Base-by-base conservation (phyloP, 2,329 filamentous ascomycete species). In the Botrytis medusae region DNA sequence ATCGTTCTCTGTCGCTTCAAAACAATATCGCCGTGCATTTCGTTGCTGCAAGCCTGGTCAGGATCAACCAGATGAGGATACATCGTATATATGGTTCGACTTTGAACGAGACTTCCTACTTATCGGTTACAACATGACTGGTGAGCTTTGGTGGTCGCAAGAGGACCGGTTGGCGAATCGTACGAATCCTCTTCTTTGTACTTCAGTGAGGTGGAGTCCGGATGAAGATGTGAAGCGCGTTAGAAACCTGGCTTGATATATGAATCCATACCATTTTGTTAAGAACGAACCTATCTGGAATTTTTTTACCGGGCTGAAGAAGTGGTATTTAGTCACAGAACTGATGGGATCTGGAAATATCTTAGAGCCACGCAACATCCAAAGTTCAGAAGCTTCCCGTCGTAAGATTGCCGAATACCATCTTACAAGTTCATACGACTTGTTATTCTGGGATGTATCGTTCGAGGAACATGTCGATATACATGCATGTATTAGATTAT, bases 401-500 rank as follows among this genome's bases (percentile, higher is more conserved):
- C 29, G 32, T 6, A 60, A 32, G 54, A 10, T 32, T 5, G 7
- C n/a, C 9, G 16, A 32, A 5, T 22, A 32, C 4, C 1, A 10
- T 32, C 32, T 22, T 60, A 5, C 5, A 6, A 18, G 8, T 7
- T 61, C 32, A 40, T 61, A 61, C 22, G 10, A 61, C 20, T 40
- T 61, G 5, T 37, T 22, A 5, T 40, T 61, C 22, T 61, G 34
- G 22, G 34, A 40, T 37, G 18, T n/a, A 1, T 0, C 2, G 4
- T 22, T 20, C 0, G 34, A n/a, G 5, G 59, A 61, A 16, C 0
- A 37, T 40, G 12, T 61, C 12, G 10, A 61, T 40, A 4, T 61
- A 0, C 0, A 14, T 0, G 10, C 0, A 3, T 61, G 59, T 16
- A 25, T 37, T 0, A 14, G 25, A 1, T 40, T 40, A 16, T 40